Percentiles rank a stretch among this genome's conserved stretches.
These are phyloP conservation scores for Fusarium heterosporum DNA, from an alignment of 2,329 filamentous ascomycete genomes.

Conservation along the genomic window DNA sequence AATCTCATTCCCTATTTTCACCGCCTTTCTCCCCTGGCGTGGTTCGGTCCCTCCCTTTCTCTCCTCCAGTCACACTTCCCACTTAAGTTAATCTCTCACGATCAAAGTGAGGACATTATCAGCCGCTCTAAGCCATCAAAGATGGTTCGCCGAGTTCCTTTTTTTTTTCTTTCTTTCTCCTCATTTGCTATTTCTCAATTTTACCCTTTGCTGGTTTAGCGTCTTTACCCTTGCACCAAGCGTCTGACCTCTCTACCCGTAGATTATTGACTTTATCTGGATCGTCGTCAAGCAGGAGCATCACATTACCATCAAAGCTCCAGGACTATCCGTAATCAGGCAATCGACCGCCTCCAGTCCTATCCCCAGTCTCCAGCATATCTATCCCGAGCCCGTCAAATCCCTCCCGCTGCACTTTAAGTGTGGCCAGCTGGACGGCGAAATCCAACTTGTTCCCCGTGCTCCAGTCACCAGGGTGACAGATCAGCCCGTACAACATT, in stretches of 20 bases:
- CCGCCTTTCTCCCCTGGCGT: slow-evolving; percentile 43
- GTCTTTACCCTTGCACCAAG: slow-evolving; percentile 37
- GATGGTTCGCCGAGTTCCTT: slow-evolving; percentile 23
- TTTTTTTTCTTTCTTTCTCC: slow-evolving; percentile 1
- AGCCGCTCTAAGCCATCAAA: slow-evolving; percentile 37
- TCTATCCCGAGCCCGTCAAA: slow-evolving; percentile 65
- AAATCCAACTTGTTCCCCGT: slow-evolving; percentile 64
- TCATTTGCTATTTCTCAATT: slow-evolving; percentile 2
- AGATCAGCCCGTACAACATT: slow-evolving; percentile 71
- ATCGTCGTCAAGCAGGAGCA: slow-evolving; percentile 33
- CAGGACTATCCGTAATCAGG: slow-evolving; percentile 13
- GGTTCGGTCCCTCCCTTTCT: slow-evolving; percentile 21
- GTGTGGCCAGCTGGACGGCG: slow-evolving; percentile 74
- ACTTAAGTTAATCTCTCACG: slow-evolving; percentile 36
- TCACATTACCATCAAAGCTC: slow-evolving; percentile 25
- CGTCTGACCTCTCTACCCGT: slow-evolving; percentile 20
- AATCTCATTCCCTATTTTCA: slow-evolving; percentile 39
- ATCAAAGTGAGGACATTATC: slow-evolving; percentile 16
- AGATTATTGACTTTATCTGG: slow-evolving; percentile 25
- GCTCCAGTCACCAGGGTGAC: slow-evolving; percentile 62
- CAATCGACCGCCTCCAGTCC: slow-evolving; percentile 31
- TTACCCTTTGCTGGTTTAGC: slow-evolving; percentile 23
- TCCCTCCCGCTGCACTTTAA: slow-evolving; percentile 75
- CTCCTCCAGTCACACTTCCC: slow-evolving; percentile 36
- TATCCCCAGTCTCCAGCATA: slow-evolving; percentile 37